Conservation (phyloP, 148 eudicot species). For the Diospyros kaki region DNA sequence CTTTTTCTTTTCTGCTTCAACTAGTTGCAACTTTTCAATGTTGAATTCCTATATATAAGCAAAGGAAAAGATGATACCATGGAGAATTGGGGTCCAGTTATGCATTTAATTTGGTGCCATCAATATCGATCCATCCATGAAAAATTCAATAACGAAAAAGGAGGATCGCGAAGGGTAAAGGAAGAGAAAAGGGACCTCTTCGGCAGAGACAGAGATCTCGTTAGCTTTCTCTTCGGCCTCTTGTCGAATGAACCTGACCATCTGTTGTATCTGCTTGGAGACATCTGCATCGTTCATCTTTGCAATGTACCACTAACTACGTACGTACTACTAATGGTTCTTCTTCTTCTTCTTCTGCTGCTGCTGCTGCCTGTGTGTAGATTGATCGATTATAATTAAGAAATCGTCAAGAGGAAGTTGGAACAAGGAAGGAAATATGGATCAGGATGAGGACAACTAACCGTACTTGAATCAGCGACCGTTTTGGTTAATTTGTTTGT, state of each 20-base stretch:
- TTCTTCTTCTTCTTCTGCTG: too few relatives aligned
- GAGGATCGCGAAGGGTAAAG: background rate
- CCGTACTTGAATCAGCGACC: too few relatives aligned
- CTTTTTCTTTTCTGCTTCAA: constrained; percentile 75
- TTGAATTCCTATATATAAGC: constrained; percentile 55
- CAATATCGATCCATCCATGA: background rate
- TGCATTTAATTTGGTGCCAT: background rate
- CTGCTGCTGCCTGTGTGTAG: too few relatives aligned
- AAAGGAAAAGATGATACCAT: background rate
- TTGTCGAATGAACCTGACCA: constrained; percentile 74
- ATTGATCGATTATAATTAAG: too few relatives aligned
- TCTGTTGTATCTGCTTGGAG: constrained; percentile 74
- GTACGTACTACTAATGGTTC: too few relatives aligned
- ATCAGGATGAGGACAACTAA: too few relatives aligned
- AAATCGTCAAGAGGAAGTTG: too few relatives aligned
- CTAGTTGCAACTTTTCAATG: constrained; percentile 65
- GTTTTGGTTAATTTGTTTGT: too few relatives aligned
- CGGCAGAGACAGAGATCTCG: constrained; percentile 74
- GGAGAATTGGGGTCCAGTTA: background rate
- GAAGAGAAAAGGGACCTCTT: constrained; percentile 33
- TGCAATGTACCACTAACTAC: background rate
- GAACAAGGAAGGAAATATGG: too few relatives aligned
- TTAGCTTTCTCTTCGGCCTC: constrained; percentile 80
- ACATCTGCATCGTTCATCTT: constrained; percentile 76
- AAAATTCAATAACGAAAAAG: background rate